These are phyloP conservation scores for Jaenimonas drosophilae DNA, from an alignment of 208 protist genomes.

Conservation along the genomic window DNA sequence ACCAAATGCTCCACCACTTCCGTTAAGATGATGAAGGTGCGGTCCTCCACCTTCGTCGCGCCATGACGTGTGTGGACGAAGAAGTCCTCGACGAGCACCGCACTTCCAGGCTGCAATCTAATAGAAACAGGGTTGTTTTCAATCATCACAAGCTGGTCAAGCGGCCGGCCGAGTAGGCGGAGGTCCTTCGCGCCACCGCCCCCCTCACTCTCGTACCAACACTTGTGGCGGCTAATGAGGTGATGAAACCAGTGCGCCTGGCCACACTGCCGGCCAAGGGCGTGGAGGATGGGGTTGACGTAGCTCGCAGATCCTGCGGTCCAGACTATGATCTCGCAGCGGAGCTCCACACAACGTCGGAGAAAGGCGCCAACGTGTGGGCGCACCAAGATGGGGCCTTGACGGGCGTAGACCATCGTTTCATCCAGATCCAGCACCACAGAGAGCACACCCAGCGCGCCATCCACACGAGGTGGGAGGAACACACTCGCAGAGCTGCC, in stretches of 20 bases:
- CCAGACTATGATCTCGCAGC: conserved; percentile 74
- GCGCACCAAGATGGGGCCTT: conserved; percentile 33
- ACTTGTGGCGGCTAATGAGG: conserved; percentile 61
- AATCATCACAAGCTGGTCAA: conserved; percentile 50
- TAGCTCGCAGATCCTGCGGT: conserved; percentile 47
- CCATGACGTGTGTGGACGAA: too few relatives aligned
- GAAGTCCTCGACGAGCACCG: conserved; percentile 75
- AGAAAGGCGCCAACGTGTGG: conserved; percentile 45
- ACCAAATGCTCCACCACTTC: conserved; percentile 36
- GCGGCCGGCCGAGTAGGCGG: conserved; percentile 25
- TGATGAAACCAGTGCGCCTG: conserved; percentile 64
- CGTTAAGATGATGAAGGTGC: conserved; percentile 29
- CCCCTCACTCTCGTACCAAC: conserved; percentile 35
- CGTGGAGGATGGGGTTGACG: conserved; percentile 52
- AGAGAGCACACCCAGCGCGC: too few relatives aligned
- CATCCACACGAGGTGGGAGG: too few relatives aligned
- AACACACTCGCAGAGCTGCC: too few relatives aligned
- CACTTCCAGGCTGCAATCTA: conserved; percentile 25
- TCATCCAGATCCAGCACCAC: conserved; percentile 80
- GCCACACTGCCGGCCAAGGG: conserved; percentile 24
- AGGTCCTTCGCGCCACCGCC: conserved; percentile 55
- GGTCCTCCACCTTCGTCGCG: conserved; percentile 24
- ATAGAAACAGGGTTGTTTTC: conserved; percentile 78
- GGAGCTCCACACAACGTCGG: conserved; percentile 27
- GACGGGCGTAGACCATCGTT: conserved; percentile 57